Conservation (phyloP, 169 alveolate genomes). For the Plasmodium chabaudi region DNA sequence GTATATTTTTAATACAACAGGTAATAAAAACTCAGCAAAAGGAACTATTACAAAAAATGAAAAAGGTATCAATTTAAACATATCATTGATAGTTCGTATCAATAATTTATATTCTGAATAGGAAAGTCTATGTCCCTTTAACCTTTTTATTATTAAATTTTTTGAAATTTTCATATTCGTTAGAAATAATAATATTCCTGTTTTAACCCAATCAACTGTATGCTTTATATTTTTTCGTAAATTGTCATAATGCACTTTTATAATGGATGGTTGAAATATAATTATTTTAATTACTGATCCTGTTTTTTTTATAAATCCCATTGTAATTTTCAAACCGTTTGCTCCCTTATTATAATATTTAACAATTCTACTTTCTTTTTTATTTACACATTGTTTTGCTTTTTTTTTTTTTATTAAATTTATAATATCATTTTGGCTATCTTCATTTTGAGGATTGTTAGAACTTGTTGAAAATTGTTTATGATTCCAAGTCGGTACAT, state of each 20-base stretch:
- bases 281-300: conserved; percentile 21
- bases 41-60: conserved; percentile 91
- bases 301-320: conserved; percentile 5
- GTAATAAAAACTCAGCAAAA: conserved; percentile 90
- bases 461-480: no score
- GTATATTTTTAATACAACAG: conserved; percentile 89
- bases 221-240: conserved; percentile 70
- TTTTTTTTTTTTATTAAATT: conserved; percentile 42
- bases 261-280: conserved; percentile 43
- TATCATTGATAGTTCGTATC: conserved; percentile 89
- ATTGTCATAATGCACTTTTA: conserved; percentile 14
- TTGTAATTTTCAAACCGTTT: background rate
- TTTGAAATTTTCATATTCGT: conserved; percentile 86
- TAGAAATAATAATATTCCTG: conserved; percentile 82
- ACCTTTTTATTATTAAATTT: conserved; percentile 81
- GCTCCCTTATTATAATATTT: conserved; percentile 21
- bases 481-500: no score
- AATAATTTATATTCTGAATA: conserved; percentile 88
- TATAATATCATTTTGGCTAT: background rate
- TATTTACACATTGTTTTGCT: conserved; percentile 1
- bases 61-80: conserved; percentile 90
- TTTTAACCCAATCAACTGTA: conserved; percentile 87
- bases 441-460: background rate
- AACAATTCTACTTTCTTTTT: conserved; percentile 10
- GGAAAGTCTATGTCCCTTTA: conserved; percentile 88